A percentile compares a stretch with the other conserved stretches of the same genome.
phyloP scores from a whole-genome alignment of 1,284 basidiomycete genomes.

The Ceratorhiza oryzae-sativae region DNA sequence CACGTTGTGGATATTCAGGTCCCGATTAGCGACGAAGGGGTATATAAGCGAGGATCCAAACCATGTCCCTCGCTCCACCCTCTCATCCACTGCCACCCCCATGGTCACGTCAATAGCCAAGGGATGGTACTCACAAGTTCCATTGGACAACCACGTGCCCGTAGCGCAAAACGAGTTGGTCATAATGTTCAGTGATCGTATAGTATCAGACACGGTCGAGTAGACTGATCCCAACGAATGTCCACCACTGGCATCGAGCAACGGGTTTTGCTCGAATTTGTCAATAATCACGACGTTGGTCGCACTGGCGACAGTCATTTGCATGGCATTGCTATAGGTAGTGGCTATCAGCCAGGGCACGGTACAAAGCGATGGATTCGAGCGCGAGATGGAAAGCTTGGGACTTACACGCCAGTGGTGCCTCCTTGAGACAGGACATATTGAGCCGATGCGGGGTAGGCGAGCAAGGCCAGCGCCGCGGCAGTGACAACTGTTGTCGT shows the following conservation, averaged over 20 bases:
- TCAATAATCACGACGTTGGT: conserved; percentile 76
- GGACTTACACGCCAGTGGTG: conserved; percentile 18
- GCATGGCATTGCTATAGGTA: conserved; percentile 66
- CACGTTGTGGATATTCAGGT: neutral
- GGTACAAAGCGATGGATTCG: too few relatives aligned
- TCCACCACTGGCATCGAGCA: conserved; percentile 54
- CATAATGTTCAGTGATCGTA: conserved; percentile 68
- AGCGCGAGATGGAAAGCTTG: neutral
- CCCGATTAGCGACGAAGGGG: neutral
- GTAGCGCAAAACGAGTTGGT: conserved; percentile 90
- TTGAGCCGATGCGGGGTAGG: neutral
- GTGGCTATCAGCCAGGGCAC: neutral
- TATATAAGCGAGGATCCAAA: too few relatives aligned
- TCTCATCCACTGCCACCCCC: neutral
- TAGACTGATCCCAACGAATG: conserved; percentile 81
- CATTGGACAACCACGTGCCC: conserved; percentile 76
- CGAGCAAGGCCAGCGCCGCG: neutral
- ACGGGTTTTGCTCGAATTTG: conserved; percentile 85
- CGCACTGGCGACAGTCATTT: conserved; percentile 72
- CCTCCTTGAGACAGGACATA: conserved; percentile 20
- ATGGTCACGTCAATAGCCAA: too few relatives aligned
- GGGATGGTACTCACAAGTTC: conserved; percentile 54
- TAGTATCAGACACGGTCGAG: conserved; percentile 66
- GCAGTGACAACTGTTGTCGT: neutral
- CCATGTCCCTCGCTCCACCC: too few relatives aligned